These are phyloP conservation scores for Asterionellopsis glacialis DNA, from an alignment of 108 stramenopile genomes.

Conservation along the genomic window DNA sequence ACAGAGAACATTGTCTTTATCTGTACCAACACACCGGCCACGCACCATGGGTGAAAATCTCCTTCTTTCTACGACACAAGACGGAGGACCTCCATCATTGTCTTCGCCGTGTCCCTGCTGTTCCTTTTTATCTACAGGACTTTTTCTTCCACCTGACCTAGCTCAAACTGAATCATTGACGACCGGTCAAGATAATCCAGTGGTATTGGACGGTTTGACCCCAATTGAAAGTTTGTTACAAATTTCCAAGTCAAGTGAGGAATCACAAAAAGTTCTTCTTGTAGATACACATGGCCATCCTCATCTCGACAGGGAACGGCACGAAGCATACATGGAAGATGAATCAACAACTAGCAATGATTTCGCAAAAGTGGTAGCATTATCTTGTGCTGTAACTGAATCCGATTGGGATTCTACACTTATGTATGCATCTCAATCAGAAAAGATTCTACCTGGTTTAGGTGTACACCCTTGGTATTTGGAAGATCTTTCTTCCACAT, in stretches of 20 bases:
- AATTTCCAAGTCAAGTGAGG: conserved; percentile 11
- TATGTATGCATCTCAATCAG: conserved; percentile 38
- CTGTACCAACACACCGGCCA: too few relatives aligned
- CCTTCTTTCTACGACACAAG: too few relatives aligned
- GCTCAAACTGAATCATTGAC: not conserved
- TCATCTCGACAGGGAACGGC: conserved; percentile 55
- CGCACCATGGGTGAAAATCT: too few relatives aligned
- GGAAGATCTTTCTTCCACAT: conserved; percentile 21
- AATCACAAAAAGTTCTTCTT: conserved; percentile 18
- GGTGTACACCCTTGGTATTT: conserved; percentile 87
- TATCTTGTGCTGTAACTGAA: conserved; percentile 65
- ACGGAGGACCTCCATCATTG: too few relatives aligned
- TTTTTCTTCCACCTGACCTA: conserved; percentile 16
- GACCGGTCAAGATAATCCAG: not conserved
- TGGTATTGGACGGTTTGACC: conserved; percentile 11
- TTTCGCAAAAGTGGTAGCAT: conserved; percentile 20
- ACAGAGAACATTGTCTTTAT: too few relatives aligned
- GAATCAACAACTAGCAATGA: conserved; percentile 1
- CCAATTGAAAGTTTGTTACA: conserved; percentile 24
- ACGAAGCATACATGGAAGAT: conserved; percentile 19
- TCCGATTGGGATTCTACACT: conserved; percentile 63
- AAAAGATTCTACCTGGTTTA: conserved; percentile 40
- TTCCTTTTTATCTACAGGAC: conserved; percentile 19
- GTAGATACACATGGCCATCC: conserved; percentile 83
- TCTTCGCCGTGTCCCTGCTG: conserved; percentile 29